Evolutionary conservation across 2,329 filamentous ascomycete species (phyloP).

Genomic region (Talaromyces sp.): DNA sequence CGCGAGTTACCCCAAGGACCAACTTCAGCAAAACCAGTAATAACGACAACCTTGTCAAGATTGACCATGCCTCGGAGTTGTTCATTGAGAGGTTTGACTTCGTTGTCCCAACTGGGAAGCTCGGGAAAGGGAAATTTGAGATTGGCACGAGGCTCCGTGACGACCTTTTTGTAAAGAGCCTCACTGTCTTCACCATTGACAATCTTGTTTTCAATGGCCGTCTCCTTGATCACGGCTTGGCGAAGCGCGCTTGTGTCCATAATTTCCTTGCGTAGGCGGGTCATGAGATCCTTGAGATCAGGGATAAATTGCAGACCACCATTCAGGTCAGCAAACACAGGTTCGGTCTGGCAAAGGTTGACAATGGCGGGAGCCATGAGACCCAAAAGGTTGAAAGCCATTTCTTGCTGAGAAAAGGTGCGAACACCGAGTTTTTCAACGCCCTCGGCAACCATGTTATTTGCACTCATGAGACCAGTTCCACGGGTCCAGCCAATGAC

Average conservation of each 20-base stretch:
- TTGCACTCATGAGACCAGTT: constrained; percentile 94
- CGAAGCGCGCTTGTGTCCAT: constrained; percentile 93
- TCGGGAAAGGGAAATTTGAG: constrained; percentile 95
- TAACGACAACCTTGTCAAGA: constrained; percentile 93
- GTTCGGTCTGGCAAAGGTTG: constrained; percentile 90
- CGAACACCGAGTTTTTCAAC: constrained; percentile 95
- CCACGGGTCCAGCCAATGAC: constrained; percentile 99
- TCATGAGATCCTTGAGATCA: constrained; percentile 92
- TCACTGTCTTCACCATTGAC: constrained; percentile 93
- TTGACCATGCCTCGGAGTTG: constrained; percentile 97
- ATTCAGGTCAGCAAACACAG: constrained; percentile 95
- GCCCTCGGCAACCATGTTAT: constrained; percentile 95
- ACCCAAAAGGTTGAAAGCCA: constrained; percentile 97
- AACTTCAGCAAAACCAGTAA: constrained; percentile 93
- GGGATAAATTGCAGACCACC: constrained; percentile 96
- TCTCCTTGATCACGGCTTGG: constrained; percentile 91
- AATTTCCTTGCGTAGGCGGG: constrained; percentile 84
- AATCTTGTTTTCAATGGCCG: constrained; percentile 91
- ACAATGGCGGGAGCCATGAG: constrained; percentile 93
- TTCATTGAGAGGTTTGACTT: constrained; percentile 81
- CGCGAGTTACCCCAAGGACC: constrained; percentile 94
- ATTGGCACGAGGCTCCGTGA: constrained; percentile 89
- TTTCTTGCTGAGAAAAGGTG: constrained; percentile 98
- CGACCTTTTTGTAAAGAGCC: constrained; percentile 89
- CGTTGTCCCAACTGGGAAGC: constrained; percentile 84